Evolutionary conservation across 805 yeast genomes (phyloP).

Genomic region (Yarrowia sp.): DNA sequence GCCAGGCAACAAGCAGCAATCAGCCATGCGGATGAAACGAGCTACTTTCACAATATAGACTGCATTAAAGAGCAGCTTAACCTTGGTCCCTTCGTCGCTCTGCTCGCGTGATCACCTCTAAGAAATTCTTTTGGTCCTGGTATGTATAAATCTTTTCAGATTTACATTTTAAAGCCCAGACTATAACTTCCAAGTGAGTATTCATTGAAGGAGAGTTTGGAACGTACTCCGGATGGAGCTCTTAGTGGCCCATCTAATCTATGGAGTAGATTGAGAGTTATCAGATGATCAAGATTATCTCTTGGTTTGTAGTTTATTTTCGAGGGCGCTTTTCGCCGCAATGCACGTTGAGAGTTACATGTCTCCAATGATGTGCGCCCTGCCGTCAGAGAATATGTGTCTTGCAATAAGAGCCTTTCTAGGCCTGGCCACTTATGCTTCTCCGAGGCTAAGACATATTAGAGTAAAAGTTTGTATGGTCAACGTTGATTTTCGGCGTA

Average conservation of each 20-base stretch:
- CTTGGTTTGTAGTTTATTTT: conserved; percentile 8
- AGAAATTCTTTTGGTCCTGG: background rate
- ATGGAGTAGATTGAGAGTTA: background rate
- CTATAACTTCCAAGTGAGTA: too few species aligned
- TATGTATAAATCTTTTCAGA: too few species aligned
- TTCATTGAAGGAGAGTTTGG: too few species aligned
- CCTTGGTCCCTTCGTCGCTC: background rate
- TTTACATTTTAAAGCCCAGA: too few species aligned
- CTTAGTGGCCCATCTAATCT: too few species aligned
- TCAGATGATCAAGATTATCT: background rate
- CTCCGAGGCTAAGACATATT: background rate
- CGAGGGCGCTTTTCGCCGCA: background rate
- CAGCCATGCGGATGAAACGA: background rate
- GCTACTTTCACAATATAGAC: background rate
- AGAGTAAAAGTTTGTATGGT: background rate
- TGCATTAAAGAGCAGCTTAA: background rate
- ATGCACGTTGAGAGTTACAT: background rate
- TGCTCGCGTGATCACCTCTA: background rate
- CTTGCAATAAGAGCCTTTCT: too few species aligned
- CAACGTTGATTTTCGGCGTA: background rate
- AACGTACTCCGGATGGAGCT: too few species aligned
- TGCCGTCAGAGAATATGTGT: background rate
- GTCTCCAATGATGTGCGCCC: background rate
- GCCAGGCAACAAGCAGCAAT: background rate
- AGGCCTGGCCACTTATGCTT: background rate